Conservation (phyloP, 1,284 basidiomycete genomes). For the Sporisorium exsertum region DNA sequence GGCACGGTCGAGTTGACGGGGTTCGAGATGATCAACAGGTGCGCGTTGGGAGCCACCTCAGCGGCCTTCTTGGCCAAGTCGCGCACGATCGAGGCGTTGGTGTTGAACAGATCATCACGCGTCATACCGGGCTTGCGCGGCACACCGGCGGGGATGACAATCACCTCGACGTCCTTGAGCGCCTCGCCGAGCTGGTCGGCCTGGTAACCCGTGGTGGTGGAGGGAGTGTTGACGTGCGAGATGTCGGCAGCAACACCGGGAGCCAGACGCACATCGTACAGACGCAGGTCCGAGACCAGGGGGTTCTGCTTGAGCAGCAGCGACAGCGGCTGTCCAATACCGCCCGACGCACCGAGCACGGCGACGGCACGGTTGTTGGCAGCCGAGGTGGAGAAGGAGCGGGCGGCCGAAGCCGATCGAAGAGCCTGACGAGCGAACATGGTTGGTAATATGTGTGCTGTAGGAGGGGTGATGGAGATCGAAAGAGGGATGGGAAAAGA, state of each 20-base stretch:
- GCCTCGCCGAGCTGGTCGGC: constrained; percentile 82
- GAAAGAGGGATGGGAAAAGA: constrained; percentile 17
- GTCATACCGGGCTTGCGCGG: constrained; percentile 77
- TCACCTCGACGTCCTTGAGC: constrained; percentile 85
- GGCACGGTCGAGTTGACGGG: constrained; percentile 87
- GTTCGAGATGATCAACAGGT: constrained; percentile 92
- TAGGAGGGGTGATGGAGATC: not conserved
- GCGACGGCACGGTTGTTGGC: constrained; percentile 82
- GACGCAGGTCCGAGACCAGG: constrained; percentile 77
- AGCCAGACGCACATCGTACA: constrained; percentile 67
- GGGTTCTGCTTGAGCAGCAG: constrained; percentile 88
- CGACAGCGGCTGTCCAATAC: constrained; percentile 87
- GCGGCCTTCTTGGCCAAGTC: constrained; percentile 91
- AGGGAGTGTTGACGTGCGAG: constrained; percentile 86
- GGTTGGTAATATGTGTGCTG: not conserved
- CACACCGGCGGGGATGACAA: constrained; percentile 93
- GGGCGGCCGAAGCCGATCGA: constrained; percentile 63
- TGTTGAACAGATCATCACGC: constrained; percentile 99
- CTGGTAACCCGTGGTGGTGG: constrained; percentile 83
- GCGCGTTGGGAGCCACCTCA: constrained; percentile 87
- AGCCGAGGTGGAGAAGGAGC: constrained; percentile 83
- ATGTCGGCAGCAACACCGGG: constrained; percentile 72
- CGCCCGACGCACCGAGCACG: constrained; percentile 84
- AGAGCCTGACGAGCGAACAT: constrained; percentile 64
- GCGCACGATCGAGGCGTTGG: constrained; percentile 94